Base-by-base conservation (phyloP, 768 basidiomycete genomes). In the Russula olivacea region DNA sequence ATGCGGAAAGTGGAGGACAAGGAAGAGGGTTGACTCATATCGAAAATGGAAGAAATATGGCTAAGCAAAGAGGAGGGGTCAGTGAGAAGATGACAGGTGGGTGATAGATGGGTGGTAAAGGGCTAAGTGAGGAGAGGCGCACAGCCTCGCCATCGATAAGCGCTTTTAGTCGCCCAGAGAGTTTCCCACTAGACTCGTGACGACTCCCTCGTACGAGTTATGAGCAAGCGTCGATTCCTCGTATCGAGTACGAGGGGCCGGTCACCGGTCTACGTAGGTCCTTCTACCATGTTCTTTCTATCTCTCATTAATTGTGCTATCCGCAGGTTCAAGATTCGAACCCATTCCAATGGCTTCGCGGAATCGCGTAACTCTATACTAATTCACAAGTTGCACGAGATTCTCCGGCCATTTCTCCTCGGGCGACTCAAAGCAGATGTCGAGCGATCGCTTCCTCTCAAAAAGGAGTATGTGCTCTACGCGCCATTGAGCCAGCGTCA, bases 391-490 rank as follows among this genome's bases (percentile, higher is more conserved):
- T 82, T 98, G 0, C 94, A 97, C 72, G 83, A 84, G 2, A 95
- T 99, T 69, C 83, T 99, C 54, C 93, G 94, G 68, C 97, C 97
- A 1, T 99, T 98, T 80, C 81, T 98, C 32, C 80, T 98, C 0
- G 85, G 97, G 12, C 84, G 97, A 12, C 80, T 98, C 61, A 98
- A 98, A 74, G 85, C 78, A 7, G 97, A 99, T 68, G 96, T 98
- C 10, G 82, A 85, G 67, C 80, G 82, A 59, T 76, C 81, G 28
- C 77, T 98, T 4, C 97, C 97, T 0, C 90, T 89, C 3, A 93
- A 93, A 76, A 94, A 94, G 73, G 92, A 94, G 74, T 99, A 99
- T 69, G 84, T 98, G 2, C 80, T 98, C 0, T 96, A 95, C 64
- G 93, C 93, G 0, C 93, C 94, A 0, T 77, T 98, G 8, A 97